These are phyloP conservation scores for Talaromyces sp. DNA, from an alignment of 2,329 filamentous ascomycete species.

Conservation along the genomic window DNA sequence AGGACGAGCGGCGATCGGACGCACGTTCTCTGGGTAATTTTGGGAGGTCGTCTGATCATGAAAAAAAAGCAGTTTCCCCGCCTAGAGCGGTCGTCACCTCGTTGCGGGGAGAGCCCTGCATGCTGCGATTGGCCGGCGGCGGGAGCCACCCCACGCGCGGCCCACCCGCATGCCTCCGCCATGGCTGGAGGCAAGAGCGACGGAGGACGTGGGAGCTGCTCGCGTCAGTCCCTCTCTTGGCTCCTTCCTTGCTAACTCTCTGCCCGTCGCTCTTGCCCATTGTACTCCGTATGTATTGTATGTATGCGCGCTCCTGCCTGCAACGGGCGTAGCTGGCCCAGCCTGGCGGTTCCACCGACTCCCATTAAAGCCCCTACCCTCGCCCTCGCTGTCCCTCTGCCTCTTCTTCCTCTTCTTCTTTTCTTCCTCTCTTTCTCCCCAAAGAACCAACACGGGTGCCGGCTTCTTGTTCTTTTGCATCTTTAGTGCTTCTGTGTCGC, in stretches of 20 bases:
- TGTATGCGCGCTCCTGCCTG: background rate
- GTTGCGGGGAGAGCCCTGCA: background rate
- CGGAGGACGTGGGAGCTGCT: background rate
- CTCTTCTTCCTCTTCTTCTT: background rate
- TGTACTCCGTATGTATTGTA: background rate
- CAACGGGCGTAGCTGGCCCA: background rate
- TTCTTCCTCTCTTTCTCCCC: background rate
- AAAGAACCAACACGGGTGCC: background rate
- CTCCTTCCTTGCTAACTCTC: background rate
- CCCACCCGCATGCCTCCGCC: background rate
- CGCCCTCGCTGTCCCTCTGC: background rate
- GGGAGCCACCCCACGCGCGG: background rate
- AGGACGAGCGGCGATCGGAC: background rate
- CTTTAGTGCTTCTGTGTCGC: background rate
- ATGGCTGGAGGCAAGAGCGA: background rate
- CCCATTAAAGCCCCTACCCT: background rate
- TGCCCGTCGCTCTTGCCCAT: background rate
- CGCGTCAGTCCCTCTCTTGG: background rate
- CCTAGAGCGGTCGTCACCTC: background rate
- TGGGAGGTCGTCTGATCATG: slow-evolving; percentile 26
- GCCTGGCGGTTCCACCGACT: background rate
- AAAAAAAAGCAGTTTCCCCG: slow-evolving; percentile 17
- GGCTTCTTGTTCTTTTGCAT: background rate
- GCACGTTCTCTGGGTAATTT: background rate
- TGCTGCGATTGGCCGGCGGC: background rate